Conservation (phyloP, 2,329 filamentous ascomycete species). For the Mycocentrospora acerina region DNA sequence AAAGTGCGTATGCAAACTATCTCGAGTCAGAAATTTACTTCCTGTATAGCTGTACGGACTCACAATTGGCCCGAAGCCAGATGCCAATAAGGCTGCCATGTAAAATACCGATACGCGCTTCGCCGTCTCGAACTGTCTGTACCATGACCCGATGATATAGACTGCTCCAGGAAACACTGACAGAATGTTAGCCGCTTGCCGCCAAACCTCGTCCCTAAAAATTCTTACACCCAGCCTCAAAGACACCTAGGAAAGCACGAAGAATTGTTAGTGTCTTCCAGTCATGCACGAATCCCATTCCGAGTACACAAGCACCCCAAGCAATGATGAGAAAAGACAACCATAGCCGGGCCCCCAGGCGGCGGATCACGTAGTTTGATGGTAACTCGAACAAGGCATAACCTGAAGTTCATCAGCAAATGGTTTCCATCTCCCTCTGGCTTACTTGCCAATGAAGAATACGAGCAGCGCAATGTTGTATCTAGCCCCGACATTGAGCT, state of each 20-base stretch:
- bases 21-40: not conserved
- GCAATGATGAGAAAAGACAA: slow-evolving; percentile 29
- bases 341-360: slow-evolving; percentile 34
- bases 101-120: slow-evolving; percentile 28
- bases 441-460: slow-evolving; percentile 29
- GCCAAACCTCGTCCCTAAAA: no score
- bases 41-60: not conserved
- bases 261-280: slow-evolving; percentile 24
- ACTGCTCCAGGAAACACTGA: slow-evolving; percentile 25
- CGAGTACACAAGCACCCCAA: slow-evolving; percentile 27
- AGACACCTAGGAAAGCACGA: slow-evolving; percentile 21
- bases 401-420: slow-evolving; percentile 4
- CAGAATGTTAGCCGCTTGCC: not conserved
- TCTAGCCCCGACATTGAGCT: slow-evolving; percentile 16
- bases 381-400: slow-evolving; percentile 37
- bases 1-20: slow-evolving; percentile 35
- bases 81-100: slow-evolving; percentile 31
- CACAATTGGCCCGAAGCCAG: slow-evolving; percentile 37
- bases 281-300: slow-evolving; percentile 26
- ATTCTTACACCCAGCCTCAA: slow-evolving; percentile 26
- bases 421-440: not conserved
- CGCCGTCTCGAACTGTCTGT: slow-evolving; percentile 27
- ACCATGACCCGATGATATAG: slow-evolving; percentile 30
- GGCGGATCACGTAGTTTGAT: slow-evolving; percentile 33
- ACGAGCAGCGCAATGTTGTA: slow-evolving; percentile 36